phyloP scores from a whole-genome alignment of 352 stramenopile species.

The Thalassiosira exigua region DNA sequence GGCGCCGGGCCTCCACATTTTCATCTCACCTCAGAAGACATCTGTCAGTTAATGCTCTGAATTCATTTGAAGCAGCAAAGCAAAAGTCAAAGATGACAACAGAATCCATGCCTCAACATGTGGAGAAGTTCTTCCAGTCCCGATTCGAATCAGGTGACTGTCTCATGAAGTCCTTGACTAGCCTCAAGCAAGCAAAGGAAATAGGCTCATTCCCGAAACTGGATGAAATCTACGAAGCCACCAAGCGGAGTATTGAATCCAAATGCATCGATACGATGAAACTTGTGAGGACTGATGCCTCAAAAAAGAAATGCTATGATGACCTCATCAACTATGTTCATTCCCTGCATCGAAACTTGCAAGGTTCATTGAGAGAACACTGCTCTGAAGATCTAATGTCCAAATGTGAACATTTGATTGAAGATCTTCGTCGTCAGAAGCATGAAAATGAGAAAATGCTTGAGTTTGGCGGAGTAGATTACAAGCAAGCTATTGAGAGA shows the following conservation, averaged over 20 bases:
- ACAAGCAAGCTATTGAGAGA: conserved; percentile 42
- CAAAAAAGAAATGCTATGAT: conserved; percentile 49
- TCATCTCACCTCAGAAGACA: conserved; percentile 2
- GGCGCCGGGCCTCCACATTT: conserved; percentile 12
- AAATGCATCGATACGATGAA: conserved; percentile 20
- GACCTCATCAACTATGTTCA: conserved; percentile 49
- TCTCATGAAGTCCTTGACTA: conserved; percentile 26
- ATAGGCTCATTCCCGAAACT: conserved; percentile 13
- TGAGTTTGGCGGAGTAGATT: too few species aligned
- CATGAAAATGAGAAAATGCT: conserved; percentile 45
- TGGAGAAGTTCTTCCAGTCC: conserved; percentile 24
- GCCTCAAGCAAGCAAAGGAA: conserved; percentile 36
- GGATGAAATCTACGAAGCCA: conserved; percentile 19
- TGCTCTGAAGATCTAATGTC: conserved; percentile 19
- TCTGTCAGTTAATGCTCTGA: conserved; percentile 6
- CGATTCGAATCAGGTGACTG: conserved; percentile 7
- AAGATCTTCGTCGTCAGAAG: conserved; percentile 38
- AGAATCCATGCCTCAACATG: conserved; percentile 7
- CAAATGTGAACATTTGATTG: conserved; percentile 40
- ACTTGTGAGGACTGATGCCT: conserved; percentile 8
- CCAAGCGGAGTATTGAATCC: conserved; percentile 7
- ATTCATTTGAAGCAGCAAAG: neutral
- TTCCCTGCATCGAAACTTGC: conserved; percentile 43
- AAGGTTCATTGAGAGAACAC: conserved; percentile 41
- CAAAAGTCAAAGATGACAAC: neutral